phyloP scores from a whole-genome alignment of 2,329 filamentous ascomycete genomes.

The Zarea fungicola region DNA sequence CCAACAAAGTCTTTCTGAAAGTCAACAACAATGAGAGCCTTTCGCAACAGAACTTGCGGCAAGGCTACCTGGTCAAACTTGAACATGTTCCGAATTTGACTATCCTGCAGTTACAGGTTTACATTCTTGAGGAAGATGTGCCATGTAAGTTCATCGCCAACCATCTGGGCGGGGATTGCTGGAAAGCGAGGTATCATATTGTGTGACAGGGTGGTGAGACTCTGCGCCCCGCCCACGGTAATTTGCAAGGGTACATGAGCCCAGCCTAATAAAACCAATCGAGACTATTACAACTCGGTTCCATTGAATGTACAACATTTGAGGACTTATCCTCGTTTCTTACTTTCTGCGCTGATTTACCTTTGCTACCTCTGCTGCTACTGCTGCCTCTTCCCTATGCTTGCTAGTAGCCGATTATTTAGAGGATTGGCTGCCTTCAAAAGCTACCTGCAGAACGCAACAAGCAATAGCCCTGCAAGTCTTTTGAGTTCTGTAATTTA shows the following conservation, averaged over 20 bases:
- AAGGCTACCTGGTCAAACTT: constrained; percentile 51
- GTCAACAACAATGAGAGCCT: constrained; percentile 76
- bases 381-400: too few species aligned
- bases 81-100: constrained; percentile 37
- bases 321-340: too few species aligned
- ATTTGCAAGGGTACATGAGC: neutral
- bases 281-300: too few species aligned
- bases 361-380: too few species aligned
- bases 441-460: too few species aligned
- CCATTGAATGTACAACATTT: too few species aligned
- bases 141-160: neutral
- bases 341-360: too few species aligned
- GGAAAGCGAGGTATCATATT: neutral
- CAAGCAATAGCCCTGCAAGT: too few species aligned
- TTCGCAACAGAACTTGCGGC: constrained; percentile 53
- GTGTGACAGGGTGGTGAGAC: constrained; percentile 5
- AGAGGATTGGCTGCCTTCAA: too few species aligned
- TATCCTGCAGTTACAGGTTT: neutral
- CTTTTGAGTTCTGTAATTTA: too few species aligned
- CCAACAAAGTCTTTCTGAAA: constrained; percentile 86
- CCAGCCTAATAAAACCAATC: too few species aligned
- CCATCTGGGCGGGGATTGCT: neutral
- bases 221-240: neutral
- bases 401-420: too few species aligned
- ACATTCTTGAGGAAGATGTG: neutral